A percentile compares a stretch with the other conserved stretches of the same genome.
phyloP scores from a whole-genome alignment of 305 asterid species.

The Plantago lanceolata region DNA sequence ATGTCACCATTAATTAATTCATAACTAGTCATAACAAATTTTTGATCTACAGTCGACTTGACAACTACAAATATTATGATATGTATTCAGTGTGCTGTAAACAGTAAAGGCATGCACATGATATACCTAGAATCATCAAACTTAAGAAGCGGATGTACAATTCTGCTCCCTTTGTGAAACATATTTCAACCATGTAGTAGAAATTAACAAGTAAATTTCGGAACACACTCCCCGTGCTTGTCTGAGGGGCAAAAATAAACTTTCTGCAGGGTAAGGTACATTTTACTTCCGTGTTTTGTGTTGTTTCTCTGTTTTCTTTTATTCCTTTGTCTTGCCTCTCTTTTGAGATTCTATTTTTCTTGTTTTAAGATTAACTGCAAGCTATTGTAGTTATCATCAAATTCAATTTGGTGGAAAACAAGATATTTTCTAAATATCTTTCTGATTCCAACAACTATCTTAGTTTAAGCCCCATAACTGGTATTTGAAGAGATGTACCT shows the following conservation, averaged over 20 bases:
- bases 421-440: not conserved
- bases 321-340: not conserved
- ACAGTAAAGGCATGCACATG: too few species aligned
- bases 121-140: too few species aligned
- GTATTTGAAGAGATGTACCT: constrained; percentile 44
- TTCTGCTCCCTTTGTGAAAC: not conserved
- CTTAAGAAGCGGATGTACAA: too few species aligned
- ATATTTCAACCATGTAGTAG: too few species aligned
- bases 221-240: too few species aligned
- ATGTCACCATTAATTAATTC: constrained; percentile 6
- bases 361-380: too few species aligned
- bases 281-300: not conserved
- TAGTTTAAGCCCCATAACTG: not conserved
- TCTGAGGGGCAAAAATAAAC: not conserved
- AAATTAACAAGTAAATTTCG: too few species aligned
- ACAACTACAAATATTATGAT: not conserved
- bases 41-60: not conserved
- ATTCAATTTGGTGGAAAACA: not conserved
- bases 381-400: too few species aligned
- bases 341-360: not conserved
- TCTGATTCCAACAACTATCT: constrained; percentile 1
- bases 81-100: not conserved
- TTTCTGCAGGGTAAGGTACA: not conserved
- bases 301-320: not conserved
- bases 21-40: not conserved